Conservation (phyloP, 179 eudicot genomes). For the Spinacia oleracea region DNA sequence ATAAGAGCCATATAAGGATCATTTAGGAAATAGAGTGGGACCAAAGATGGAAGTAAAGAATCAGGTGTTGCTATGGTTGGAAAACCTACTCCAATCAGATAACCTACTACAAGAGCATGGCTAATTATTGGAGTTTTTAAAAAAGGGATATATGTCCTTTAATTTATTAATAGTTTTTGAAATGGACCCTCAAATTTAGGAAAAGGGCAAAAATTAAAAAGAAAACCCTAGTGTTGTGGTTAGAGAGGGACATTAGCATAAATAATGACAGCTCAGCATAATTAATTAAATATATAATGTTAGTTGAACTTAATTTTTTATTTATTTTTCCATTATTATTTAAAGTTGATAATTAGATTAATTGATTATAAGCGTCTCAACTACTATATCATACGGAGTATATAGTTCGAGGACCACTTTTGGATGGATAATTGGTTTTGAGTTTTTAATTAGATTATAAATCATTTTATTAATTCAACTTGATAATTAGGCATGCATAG, state of each 20-base stretch:
- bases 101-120: slow-evolving; percentile 50
- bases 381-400: slow-evolving; percentile 18
- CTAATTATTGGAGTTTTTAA: slow-evolving; percentile 12
- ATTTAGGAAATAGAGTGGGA: slow-evolving; percentile 33
- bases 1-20: not conserved
- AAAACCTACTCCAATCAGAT: slow-evolving; percentile 57
- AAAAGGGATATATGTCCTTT: slow-evolving; percentile 26
- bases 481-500: not conserved
- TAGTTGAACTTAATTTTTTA: slow-evolving; percentile 12
- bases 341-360: not conserved
- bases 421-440: not conserved
- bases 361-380: slow-evolving; percentile 21
- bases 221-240: slow-evolving; percentile 18
- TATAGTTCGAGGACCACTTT: slow-evolving; percentile 13
- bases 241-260: slow-evolving; percentile 30
- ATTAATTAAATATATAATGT: slow-evolving; percentile 13
- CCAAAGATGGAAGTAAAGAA: slow-evolving; percentile 30
- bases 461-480: not conserved
- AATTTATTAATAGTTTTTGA: slow-evolving; percentile 13
- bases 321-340: no score
- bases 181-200: slow-evolving; percentile 24
- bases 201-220: not conserved
- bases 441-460: not conserved
- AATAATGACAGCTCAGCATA: slow-evolving; percentile 20
- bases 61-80: slow-evolving; percentile 40